Base-by-base conservation (phyloP, 2,329 filamentous ascomycete species). In the Penicillium sp. region DNA sequence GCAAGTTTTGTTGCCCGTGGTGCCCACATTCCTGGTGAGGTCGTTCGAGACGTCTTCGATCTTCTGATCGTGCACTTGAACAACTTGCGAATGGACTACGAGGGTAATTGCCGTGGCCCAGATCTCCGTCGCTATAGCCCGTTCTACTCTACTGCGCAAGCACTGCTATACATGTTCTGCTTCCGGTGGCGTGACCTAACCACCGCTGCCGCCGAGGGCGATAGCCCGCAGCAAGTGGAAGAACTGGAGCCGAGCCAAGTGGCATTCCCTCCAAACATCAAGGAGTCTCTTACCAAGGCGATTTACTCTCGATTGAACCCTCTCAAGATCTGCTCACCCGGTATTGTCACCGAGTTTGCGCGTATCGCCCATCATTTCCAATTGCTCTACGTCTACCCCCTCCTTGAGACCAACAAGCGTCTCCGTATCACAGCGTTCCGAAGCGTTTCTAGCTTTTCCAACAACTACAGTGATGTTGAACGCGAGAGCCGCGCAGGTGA, bases 171-270 rank as follows among this genome's bases (percentile, higher is more conserved):
- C 74, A 92, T 95, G 51, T 96, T 95, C 72, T 98, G 93, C 75
- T 98, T 98, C 77, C 85, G 93, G 47, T 98, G 93, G 93, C 86
- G 89, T 53, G 92, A 97, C 64, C 78, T 98, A 41, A 86, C 81
- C 1, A 80, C 79, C 3, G 80, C 86, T 12, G 72, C 79, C 12
- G 66, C 68, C 23, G 75, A 79, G 23, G 74, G 77, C 38, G 78
- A 82, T 44, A 66, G 81, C 1, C 78, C 83, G 13, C 72, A 77
- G 40, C 72, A 72, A 42, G 69, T 77, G n/a, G 73, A 79, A 37
- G 78, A 82, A 38, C 72, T 78, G 8, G 75, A 81, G 31, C 52
- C 84, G 2, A 83, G 86, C 57, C 88, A 95, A 49, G 82, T 95
- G 37, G 78, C 81, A 35, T 97, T 93, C 87, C 81, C 87, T 45